phyloP scores from a whole-genome alignment of 2,329 filamentous ascomycete genomes.

The Xylariaceae sp. region DNA sequence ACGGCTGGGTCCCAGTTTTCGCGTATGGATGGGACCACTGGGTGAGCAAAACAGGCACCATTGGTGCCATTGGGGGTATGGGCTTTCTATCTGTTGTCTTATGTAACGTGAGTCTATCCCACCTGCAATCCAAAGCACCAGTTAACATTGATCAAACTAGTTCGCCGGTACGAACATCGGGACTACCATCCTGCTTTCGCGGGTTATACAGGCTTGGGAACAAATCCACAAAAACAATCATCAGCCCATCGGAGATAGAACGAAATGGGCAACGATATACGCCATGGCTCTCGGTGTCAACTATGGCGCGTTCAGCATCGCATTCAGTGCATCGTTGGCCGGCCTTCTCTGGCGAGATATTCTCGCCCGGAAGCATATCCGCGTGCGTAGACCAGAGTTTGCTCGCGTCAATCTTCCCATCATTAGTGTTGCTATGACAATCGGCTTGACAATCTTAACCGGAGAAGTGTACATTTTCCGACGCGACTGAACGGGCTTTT shows the following conservation, averaged over 20 bases:
- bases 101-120: constrained; percentile 58
- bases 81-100: constrained; percentile 66
- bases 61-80: constrained; percentile 69
- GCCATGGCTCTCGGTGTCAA: constrained; percentile 72
- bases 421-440: constrained; percentile 61
- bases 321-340: constrained; percentile 67
- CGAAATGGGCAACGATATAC: constrained; percentile 71
- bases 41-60: constrained; percentile 63
- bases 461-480: constrained; percentile 54
- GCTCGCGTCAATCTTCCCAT: constrained; percentile 66
- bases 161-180: constrained; percentile 76
- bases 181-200: constrained; percentile 67
- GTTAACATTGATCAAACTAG: constrained; percentile 37
- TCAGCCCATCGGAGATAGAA: constrained; percentile 55
- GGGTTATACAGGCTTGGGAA: constrained; percentile 66
- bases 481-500: constrained; percentile 6
- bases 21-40: constrained; percentile 71
- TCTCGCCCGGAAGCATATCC: constrained; percentile 62
- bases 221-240: constrained; percentile 49
- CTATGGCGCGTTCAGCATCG: constrained; percentile 68
- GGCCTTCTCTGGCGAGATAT: constrained; percentile 72
- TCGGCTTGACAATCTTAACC: constrained; percentile 50
- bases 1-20: constrained; percentile 70
- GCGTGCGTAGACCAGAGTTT: constrained; percentile 60
- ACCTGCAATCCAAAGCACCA: background rate